Base-by-base conservation (phyloP, 257 asterid species). In the Fraxinus excelsior region DNA sequence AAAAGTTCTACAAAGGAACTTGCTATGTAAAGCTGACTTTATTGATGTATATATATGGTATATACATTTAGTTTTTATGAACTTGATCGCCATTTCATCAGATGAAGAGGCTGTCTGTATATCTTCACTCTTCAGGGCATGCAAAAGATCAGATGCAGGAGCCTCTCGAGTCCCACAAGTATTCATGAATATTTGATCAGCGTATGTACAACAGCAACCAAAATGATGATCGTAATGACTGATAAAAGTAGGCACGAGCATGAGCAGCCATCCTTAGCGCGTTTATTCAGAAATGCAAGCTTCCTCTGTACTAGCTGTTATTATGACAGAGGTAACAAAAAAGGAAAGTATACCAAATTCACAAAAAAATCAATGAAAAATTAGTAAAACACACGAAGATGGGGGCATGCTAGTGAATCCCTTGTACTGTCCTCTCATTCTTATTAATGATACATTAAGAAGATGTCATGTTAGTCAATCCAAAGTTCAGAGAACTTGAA, bases 181-280 rank as follows among this genome's bases (percentile, higher is more conserved):
- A 80, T 90, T 79, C 51, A 96, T 88, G 91, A 85, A 82, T 88
- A 91, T 84, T 88, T 91, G 81, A 91, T 74, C 83, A 96, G 88
- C 81, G 89, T 8, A 65, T 86, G 89, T 84, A 91, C 87, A 35
- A 89, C 89, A 2, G 80, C 81, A 67, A 89, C 74, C 86, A 96
- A 85, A 70, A 73, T 72, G 28, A 89, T 84, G 56, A 96, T 93
- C 69, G 96, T 97, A 1, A 93, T 62, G 5, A 90, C 94, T 9
- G 96, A 81, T 28, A 87, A 58, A 62, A 89, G 86, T 86, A 96
- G 77, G 81, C 88, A 60, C 87, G 88, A 69, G 92, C 98, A 96
- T 70, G 99, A 88, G 89, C 98, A 91, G 72, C 96, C 96, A 51
- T 95, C 97, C 86, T 89, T 91, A 0, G 92, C 90, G 46, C 91